Conservation (phyloP, 768 basidiomycete genomes). For the Podaxis rugospora region DNA sequence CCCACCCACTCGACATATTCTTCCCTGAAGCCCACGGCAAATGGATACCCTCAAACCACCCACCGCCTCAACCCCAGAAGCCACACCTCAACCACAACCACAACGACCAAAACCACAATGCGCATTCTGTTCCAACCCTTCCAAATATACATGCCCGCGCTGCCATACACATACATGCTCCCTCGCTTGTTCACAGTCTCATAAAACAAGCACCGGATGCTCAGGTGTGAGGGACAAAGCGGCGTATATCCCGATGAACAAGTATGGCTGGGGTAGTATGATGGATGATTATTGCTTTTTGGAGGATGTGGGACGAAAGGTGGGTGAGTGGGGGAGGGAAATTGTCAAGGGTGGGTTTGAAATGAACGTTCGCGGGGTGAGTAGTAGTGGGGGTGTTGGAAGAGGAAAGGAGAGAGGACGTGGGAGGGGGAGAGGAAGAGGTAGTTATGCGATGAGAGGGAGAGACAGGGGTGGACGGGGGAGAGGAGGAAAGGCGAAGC, state of each 20-base stretch:
- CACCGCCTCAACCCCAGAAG: not conserved
- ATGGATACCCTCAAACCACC: constrained; percentile 2
- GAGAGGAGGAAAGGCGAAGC: constrained; percentile 43
- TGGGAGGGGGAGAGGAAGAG: constrained; percentile 23
- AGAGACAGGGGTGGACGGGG: constrained; percentile 27
- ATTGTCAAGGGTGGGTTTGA: constrained; percentile 58
- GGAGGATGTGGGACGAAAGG: constrained; percentile 76
- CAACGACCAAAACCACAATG: constrained; percentile 5
- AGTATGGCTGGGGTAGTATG: constrained; percentile 82
- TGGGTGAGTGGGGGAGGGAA: constrained; percentile 69
- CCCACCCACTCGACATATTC: not conserved
- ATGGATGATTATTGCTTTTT: constrained; percentile 87
- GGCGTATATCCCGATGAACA: constrained; percentile 74
- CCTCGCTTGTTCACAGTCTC: constrained; percentile 56
- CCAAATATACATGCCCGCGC: constrained; percentile 78
- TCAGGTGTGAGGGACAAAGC: constrained; percentile 71
- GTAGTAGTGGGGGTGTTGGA: constrained; percentile 14
- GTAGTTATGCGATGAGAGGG: constrained; percentile 16
- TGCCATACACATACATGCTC: constrained; percentile 75
- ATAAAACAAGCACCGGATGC: constrained; percentile 62
- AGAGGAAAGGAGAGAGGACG: constrained; percentile 22
- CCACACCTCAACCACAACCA: not conserved
- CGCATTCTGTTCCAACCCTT: constrained; percentile 20
- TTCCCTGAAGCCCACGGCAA: not conserved
- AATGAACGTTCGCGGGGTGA: constrained; percentile 19